These are phyloP conservation scores for Albifimbria verrucaria DNA, from an alignment of 2,329 filamentous ascomycete species.

Conservation along the genomic window DNA sequence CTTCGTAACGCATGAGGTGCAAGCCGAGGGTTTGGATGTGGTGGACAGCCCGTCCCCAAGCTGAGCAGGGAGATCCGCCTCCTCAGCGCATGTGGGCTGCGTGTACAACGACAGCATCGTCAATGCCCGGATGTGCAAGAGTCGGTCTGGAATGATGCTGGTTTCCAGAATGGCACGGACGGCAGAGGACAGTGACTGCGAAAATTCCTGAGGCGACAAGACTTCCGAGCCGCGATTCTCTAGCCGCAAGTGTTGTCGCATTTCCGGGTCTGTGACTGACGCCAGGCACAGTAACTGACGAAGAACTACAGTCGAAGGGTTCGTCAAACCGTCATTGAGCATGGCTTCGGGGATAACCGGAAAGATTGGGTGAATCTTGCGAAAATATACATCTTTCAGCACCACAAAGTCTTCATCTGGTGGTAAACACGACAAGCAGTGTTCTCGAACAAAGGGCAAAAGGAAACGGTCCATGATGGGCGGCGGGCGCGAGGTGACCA, in stretches of 20 bases:
- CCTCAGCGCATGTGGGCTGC: slow-evolving; percentile 51
- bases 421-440: slow-evolving; percentile 47
- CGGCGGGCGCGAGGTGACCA: slow-evolving; percentile 33
- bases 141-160: slow-evolving; percentile 50
- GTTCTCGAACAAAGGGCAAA: slow-evolving; percentile 39
- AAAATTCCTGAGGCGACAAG: slow-evolving; percentile 45
- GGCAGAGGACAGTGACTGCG: slow-evolving; percentile 43
- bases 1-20: slow-evolving; percentile 44
- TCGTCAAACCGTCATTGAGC: slow-evolving; percentile 24
- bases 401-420: slow-evolving; percentile 42
- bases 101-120: slow-evolving; percentile 56
- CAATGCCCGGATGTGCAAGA: slow-evolving; percentile 52
- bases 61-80: slow-evolving; percentile 52
- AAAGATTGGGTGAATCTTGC: slow-evolving; percentile 53
- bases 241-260: slow-evolving; percentile 42
- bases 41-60: slow-evolving; percentile 52
- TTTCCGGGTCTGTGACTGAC: slow-evolving; percentile 46
- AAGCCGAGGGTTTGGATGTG: slow-evolving; percentile 54
- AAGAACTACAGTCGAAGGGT: slow-evolving; percentile 40
- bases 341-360: slow-evolving; percentile 43
- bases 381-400: slow-evolving; percentile 43
- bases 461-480: slow-evolving; percentile 37
- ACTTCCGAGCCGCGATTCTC: slow-evolving; percentile 33
- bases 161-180: slow-evolving; percentile 49
- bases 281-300: slow-evolving; percentile 54